Evolutionary conservation across 305 asterid species (phyloP).

Genomic region (Nicotiana rustica): DNA sequence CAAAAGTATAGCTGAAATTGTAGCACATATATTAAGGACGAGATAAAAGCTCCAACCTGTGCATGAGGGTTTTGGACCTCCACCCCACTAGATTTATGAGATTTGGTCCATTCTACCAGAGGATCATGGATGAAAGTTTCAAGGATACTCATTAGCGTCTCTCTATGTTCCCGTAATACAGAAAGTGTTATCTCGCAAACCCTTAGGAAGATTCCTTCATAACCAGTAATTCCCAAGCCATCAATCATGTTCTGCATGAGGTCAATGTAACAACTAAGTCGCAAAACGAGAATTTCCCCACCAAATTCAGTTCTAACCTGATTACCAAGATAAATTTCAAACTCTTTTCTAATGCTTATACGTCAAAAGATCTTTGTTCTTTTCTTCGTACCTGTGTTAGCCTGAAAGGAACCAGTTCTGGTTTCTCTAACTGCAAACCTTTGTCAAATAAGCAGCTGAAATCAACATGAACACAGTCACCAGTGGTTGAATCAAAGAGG

Average conservation of each 20-base stretch:
- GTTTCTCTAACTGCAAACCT: conserved; percentile 96
- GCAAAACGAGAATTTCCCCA: not conserved
- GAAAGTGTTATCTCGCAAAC: conserved; percentile 94
- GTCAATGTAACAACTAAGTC: conserved; percentile 27
- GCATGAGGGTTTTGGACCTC: conserved; percentile 99
- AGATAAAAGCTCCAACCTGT: conserved; percentile 64
- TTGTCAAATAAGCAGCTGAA: conserved; percentile 99
- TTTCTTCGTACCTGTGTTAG: conserved; percentile 79
- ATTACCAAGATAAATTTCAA: conserved; percentile 32
- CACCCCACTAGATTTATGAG: conserved; percentile 97
- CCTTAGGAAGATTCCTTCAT: conserved; percentile 87
- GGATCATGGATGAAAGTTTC: conserved; percentile 99
- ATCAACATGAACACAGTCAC: conserved; percentile 99
- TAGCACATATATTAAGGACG: conserved; percentile 1
- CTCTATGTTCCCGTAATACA: conserved; percentile 83
- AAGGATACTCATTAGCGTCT: conserved; percentile 91
- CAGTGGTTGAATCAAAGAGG: conserved; percentile 97
- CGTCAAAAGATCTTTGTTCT: conserved; percentile 10
- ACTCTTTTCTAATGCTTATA: not conserved
- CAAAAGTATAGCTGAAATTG: not conserved
- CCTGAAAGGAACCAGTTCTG: conserved; percentile 98
- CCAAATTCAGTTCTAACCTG: conserved; percentile 14
- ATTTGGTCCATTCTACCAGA: conserved; percentile 98
- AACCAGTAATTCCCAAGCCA: conserved; percentile 98
- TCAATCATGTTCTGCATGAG: conserved; percentile 88